Conservation (phyloP, 768 basidiomycete genomes). For the Mycena latifolia region DNA sequence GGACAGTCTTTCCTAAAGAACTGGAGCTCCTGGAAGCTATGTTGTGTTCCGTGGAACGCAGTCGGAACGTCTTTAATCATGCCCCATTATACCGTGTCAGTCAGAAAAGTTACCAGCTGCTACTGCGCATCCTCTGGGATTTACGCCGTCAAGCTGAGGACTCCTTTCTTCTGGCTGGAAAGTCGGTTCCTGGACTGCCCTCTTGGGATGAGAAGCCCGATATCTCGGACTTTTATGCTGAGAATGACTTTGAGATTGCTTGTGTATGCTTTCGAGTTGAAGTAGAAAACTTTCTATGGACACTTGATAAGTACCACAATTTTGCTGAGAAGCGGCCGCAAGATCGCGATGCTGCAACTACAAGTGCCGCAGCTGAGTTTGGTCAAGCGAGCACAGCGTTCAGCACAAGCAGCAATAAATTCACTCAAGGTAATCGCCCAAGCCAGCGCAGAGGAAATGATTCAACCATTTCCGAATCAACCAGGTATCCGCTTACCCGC, state of each 20-base stretch:
- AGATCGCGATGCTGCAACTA: background rate
- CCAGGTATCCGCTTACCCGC: background rate
- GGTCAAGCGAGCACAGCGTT: background rate
- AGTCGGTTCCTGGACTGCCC: conserved; percentile 3
- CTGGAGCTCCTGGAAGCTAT: background rate
- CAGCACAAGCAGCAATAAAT: background rate
- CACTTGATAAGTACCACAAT: background rate
- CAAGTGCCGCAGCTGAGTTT: background rate
- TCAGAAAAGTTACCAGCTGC: background rate
- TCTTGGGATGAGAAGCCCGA: conserved; percentile 7
- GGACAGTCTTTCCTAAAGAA: background rate
- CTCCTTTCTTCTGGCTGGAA: conserved; percentile 3
- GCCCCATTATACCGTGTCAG: conserved; percentile 3
- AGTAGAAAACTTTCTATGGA: conserved; percentile 4
- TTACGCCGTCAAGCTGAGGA: background rate
- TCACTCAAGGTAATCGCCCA: background rate
- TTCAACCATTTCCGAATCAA: background rate
- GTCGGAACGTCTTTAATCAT: too few relatives aligned
- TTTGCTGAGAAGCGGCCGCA: background rate
- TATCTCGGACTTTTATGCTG: background rate
- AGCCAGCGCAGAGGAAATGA: too few relatives aligned
- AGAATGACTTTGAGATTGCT: conserved; percentile 1
- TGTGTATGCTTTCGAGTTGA: conserved; percentile 11
- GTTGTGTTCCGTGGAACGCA: too few relatives aligned
- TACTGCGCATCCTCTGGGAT: background rate